Base-by-base conservation (phyloP, 768 basidiomycete species). In the Galerina sulciceps region DNA sequence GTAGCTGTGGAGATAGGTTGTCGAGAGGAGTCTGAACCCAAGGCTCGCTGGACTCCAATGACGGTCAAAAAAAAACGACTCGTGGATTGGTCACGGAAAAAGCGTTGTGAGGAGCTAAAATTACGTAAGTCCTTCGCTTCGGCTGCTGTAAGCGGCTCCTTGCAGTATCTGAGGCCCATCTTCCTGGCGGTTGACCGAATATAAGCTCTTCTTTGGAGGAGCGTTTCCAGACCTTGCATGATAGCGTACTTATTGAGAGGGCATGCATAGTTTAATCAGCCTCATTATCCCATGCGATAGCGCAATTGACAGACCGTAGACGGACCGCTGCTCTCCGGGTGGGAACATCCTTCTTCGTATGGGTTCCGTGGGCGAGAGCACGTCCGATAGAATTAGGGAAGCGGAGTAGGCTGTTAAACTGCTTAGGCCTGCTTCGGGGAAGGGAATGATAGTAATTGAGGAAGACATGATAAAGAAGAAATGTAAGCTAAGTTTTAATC, bases 401-500 rank as follows among this genome's bases (percentile, higher is more conserved):
- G 26, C 26, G 26, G 26, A 31, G 26, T 31, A 31, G 26, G 26
- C 26, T 31, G 26, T 8, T 31, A 31, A 31, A 31, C 26, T 31
- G 26, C 5, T 31, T 31, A 31, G 26, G 26, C 26, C 5, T 5
- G 8, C 5, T 31, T 31, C 26, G 26, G 26, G 26, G 26, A 31
- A 31, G 26, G 26, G 5, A 31, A 31, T 5, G 26, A 8, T 31
- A 2, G 4, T 31, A 8, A 8, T 31, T 31, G 37, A 18, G 18
- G 11, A 1, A 13, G 44, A 45, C 5, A 11, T 18, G 8, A 11
- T 17, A 23, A 45, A 10, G 44, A 13, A 11, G 15, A 9, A 10
- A 18, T 18, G 34, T 17, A 34, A n/a, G 9, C 44, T 14, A n/a
- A 14, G 38, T 47, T 23, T 15, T 6, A 56, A 50, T 65, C 64